A percentile compares a stretch with the other conserved stretches of the same genome.
These are phyloP conservation scores for Boletus pseudopeckii DNA, from an alignment of 768 basidiomycete species.

Conservation along the genomic window DNA sequence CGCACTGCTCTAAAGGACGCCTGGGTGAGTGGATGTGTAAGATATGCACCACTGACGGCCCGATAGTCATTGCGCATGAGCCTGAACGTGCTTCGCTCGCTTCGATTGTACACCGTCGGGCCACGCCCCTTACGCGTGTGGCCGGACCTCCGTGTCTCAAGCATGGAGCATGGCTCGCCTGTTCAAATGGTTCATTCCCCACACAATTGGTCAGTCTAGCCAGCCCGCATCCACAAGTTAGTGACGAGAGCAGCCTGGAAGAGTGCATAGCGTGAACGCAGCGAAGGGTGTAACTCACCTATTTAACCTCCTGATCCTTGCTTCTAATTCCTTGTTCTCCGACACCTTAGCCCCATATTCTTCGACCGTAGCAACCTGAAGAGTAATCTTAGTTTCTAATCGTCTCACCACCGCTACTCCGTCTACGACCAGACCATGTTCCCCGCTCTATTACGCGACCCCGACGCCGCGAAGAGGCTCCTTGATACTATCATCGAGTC, in stretches of 20 bases:
- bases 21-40: slow-evolving; percentile 17
- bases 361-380: slow-evolving; percentile 30
- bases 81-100: slow-evolving; percentile 3
- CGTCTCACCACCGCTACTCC: slow-evolving; percentile 40
- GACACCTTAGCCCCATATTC: slow-evolving; percentile 34
- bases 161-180: slow-evolving; percentile 26
- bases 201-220: slow-evolving; percentile 24
- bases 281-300: slow-evolving; percentile 38
- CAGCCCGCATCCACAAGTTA: slow-evolving; percentile 33
- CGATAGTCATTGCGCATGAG: slow-evolving; percentile 5
- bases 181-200: slow-evolving; percentile 18
- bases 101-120: slow-evolving; percentile 16
- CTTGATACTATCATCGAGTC: slow-evolving; percentile 52
- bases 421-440: slow-evolving; percentile 51
- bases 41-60: slow-evolving; percentile 7
- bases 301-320: slow-evolving; percentile 29
- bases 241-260: slow-evolving; percentile 23
- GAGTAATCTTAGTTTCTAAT: slow-evolving; percentile 25
- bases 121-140: slow-evolving; percentile 30
- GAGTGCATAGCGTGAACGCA: slow-evolving; percentile 44
- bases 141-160: slow-evolving; percentile 21
- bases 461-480: slow-evolving; percentile 51
- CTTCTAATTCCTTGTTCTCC: slow-evolving; percentile 38
- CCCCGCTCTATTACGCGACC: slow-evolving; percentile 58
- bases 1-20: slow-evolving; percentile 9